Conservation (phyloP, 1,139 yeast species). For the Petasospora fabianii region DNA sequence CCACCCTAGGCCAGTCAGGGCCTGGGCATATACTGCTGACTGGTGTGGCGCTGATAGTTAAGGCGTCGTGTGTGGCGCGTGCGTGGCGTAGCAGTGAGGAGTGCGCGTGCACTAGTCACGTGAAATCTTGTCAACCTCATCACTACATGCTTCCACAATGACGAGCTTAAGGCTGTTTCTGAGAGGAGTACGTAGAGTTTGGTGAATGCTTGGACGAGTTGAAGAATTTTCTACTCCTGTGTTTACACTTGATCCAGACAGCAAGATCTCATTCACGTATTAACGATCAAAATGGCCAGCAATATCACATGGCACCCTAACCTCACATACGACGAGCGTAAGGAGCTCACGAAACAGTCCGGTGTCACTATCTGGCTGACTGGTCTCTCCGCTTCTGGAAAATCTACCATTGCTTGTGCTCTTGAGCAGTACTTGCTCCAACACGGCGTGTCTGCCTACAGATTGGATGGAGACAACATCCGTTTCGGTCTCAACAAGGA, state of each 20-base stretch:
- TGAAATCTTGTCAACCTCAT: constrained; percentile 25
- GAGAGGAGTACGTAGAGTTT: background rate
- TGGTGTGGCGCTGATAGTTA: background rate
- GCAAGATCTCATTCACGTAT: no score
- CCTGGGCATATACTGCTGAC: background rate
- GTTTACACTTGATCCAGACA: no score
- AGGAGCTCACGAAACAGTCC: constrained; percentile 64
- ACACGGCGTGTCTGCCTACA: constrained; percentile 66
- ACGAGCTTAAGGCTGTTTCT: constrained; percentile 7
- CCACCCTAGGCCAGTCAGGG: background rate
- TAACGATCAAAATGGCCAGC: constrained; percentile 61
- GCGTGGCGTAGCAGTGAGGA: constrained; percentile 4
- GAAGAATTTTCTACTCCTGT: background rate
- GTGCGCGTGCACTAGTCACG: constrained; percentile 17
- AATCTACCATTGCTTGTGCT: constrained; percentile 93
- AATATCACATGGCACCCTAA: constrained; percentile 96
- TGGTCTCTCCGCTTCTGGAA: constrained; percentile 93
- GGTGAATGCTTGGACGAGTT: background rate
- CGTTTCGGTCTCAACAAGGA: constrained; percentile 94
- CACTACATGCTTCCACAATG: constrained; percentile 8
- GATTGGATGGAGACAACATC: constrained; percentile 92
- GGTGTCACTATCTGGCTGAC: constrained; percentile 95
- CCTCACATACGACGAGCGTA: constrained; percentile 78
- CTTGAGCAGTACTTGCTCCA: constrained; percentile 77
- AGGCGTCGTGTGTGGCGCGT: background rate